Evolutionary conservation across 208 protist genomes (phyloP).

Genomic region (Leptomonas pyrrhocoris): DNA sequence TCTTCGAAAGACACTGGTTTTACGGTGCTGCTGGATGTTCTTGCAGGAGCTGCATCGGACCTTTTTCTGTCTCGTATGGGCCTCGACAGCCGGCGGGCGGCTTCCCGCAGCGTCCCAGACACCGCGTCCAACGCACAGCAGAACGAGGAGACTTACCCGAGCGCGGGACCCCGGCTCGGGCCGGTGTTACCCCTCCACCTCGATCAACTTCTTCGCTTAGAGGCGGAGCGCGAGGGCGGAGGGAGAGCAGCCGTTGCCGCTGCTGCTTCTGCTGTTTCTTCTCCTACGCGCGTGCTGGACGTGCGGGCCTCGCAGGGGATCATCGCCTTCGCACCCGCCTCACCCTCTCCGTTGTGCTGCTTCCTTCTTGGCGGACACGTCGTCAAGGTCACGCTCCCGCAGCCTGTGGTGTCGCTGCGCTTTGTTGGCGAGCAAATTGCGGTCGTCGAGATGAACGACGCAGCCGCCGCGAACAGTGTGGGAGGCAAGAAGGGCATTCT

Average conservation of each 20-base stretch:
- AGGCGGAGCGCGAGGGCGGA: background rate
- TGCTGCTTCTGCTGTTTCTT: background rate
- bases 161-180: background rate
- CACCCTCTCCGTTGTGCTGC: slow-evolving; percentile 2
- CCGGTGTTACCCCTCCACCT: slow-evolving; percentile 28
- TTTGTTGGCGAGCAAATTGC: slow-evolving; percentile 25
- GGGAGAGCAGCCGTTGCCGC: background rate
- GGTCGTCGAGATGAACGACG: slow-evolving; percentile 5
- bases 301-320: slow-evolving; percentile 15
- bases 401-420: slow-evolving; percentile 26
- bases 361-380: slow-evolving; percentile 30
- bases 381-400: slow-evolving; percentile 40
- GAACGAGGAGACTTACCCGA: background rate
- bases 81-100: background rate
- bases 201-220: slow-evolving; percentile 2
- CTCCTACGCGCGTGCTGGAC: slow-evolving; percentile 19
- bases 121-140: background rate
- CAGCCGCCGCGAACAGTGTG: no score
- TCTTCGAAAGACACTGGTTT: slow-evolving; percentile 16
- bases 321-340: slow-evolving; percentile 19
- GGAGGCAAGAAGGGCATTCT: slow-evolving; percentile 9
- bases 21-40: slow-evolving; percentile 29
- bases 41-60: slow-evolving; percentile 30
- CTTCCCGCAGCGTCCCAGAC: background rate
- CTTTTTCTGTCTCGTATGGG: slow-evolving; percentile 24